phyloP scores from a whole-genome alignment of 495 filamentous ascomycete species.

The Cairneyella variabilis region DNA sequence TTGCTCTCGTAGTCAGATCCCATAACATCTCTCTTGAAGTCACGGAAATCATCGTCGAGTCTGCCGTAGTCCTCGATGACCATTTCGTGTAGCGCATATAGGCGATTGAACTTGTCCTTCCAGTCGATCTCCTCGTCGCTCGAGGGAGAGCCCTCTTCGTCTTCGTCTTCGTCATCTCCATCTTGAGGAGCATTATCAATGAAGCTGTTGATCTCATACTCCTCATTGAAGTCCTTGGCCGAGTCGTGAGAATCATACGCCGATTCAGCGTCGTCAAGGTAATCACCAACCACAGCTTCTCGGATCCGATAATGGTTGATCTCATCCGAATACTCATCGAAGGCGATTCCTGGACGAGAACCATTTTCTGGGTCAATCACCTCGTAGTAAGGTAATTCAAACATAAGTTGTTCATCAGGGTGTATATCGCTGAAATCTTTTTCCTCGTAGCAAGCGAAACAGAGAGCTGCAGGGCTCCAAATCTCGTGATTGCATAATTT shows the following conservation, averaged over 20 bases:
- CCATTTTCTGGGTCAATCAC: constrained; percentile 1
- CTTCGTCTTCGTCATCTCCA: constrained; percentile 1
- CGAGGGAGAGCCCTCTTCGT: constrained; percentile 10
- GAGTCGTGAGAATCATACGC: constrained; percentile 26
- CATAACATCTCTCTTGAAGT: constrained; percentile 1
- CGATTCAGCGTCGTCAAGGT: constrained; percentile 18
- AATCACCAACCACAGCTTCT: constrained; percentile 8
- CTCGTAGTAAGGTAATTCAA: constrained; percentile 25
- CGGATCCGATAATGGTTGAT: not conserved
- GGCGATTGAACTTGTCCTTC: constrained; percentile 10
- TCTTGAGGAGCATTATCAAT: constrained; percentile 17
- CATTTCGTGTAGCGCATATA: not conserved
- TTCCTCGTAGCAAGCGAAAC: no score
- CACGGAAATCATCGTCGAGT: not conserved
- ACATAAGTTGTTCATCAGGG: no score
- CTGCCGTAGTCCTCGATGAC: not conserved
- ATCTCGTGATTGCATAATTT: constrained; percentile 14
- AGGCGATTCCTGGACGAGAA: constrained; percentile 2
- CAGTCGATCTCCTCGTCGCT: constrained; percentile 20
- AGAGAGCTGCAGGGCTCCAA: constrained; percentile 6
- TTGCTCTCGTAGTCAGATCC: constrained; percentile 7
- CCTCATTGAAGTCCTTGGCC: not conserved
- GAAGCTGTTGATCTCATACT: constrained; percentile 21
- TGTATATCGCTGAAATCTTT: no score
- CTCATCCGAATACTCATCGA: constrained; percentile 4